phyloP scores from a whole-genome alignment of 345 rosid genomes.

The Leavenworthia alabamica region DNA sequence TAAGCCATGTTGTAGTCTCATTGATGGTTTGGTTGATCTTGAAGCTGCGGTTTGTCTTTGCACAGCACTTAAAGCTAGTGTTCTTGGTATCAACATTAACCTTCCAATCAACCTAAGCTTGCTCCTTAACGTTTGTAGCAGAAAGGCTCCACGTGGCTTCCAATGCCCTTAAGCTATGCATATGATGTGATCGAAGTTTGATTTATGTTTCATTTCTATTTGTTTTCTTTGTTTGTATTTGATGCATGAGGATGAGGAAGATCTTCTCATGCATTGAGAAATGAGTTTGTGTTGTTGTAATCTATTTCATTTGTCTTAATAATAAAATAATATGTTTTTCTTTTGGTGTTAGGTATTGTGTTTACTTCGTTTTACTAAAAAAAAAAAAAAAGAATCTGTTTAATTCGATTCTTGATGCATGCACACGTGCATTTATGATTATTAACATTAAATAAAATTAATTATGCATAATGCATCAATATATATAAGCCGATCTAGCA shows the following conservation, averaged over 20 bases:
- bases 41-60: slow-evolving; percentile 60
- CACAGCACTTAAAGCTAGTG: slow-evolving; percentile 40
- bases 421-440: slow-evolving; percentile 12
- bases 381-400: too few relatives aligned
- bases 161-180: slow-evolving; percentile 28
- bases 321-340: background rate
- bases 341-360: background rate
- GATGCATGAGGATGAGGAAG: background rate
- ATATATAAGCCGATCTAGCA: too few relatives aligned
- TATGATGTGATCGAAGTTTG: background rate
- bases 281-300: background rate
- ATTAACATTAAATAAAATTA: background rate
- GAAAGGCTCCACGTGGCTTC: slow-evolving; percentile 32
- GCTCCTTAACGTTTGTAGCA: slow-evolving; percentile 37
- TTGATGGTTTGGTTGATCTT: slow-evolving; percentile 38
- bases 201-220: background rate
- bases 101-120: slow-evolving; percentile 38
- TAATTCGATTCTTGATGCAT: too few relatives aligned
- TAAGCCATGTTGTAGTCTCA: slow-evolving; percentile 36
- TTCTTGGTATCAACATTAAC: slow-evolving; percentile 42
- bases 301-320: slow-evolving; percentile 19
- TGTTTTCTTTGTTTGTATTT: background rate
- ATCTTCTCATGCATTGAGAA: background rate
- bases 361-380: too few relatives aligned
- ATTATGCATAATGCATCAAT: too few relatives aligned